Evolutionary conservation across 192 early-diverging fungal genomes (phyloP).

Genomic region (Backusella circina): DNA sequence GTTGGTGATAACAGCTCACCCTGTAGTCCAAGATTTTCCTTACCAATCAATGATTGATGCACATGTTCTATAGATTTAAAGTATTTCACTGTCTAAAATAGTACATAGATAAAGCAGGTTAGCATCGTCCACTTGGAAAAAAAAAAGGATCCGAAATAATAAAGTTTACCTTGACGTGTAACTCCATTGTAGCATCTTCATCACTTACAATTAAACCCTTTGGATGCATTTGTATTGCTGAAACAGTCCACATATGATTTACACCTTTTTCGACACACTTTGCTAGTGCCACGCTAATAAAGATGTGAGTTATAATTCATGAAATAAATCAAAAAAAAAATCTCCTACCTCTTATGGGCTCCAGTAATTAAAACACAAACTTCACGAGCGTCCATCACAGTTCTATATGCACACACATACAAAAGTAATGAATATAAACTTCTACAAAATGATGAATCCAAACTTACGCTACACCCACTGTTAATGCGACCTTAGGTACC

Average conservation of each 20-base stretch:
- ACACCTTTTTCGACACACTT: slow-evolving; percentile 81
- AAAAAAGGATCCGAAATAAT: neutral
- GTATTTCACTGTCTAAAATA: slow-evolving; percentile 68
- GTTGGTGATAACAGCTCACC: neutral
- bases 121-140: neutral
- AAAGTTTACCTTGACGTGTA: slow-evolving; percentile 64
- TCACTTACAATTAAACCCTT: slow-evolving; percentile 80
- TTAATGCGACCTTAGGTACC: slow-evolving; percentile 80
- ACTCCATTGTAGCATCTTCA: slow-evolving; percentile 80
- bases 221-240: slow-evolving; percentile 79
- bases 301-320: neutral
- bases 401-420: too few relatives aligned
- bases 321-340: slow-evolving; percentile 24
- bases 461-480: slow-evolving; percentile 73
- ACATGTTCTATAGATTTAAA: slow-evolving; percentile 86
- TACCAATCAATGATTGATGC: slow-evolving; percentile 38
- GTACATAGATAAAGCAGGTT: neutral
- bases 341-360: slow-evolving; percentile 56
- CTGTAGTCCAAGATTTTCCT: slow-evolving; percentile 2
- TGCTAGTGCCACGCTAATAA: slow-evolving; percentile 56
- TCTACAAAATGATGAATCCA: neutral
- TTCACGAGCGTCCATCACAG: slow-evolving; percentile 82
- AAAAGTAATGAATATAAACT: neutral
- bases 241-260: slow-evolving; percentile 88
- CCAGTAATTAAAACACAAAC: slow-evolving; percentile 83